Conservation (phyloP, 1,139 yeast species). For the Groenewaldozyma auringiensis region DNA sequence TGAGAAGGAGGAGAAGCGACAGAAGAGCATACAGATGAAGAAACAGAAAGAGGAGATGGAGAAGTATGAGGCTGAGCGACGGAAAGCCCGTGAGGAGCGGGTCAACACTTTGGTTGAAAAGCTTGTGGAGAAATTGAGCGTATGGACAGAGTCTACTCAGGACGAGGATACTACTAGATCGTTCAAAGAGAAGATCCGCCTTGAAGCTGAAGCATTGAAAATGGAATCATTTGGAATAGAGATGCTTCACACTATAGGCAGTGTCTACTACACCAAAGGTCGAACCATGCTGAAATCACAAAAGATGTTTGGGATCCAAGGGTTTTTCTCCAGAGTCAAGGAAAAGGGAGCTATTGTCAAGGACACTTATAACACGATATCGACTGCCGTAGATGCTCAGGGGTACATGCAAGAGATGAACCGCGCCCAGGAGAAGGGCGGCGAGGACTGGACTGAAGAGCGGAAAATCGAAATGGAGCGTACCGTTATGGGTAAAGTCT, state of each 20-base stretch:
- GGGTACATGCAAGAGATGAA: conserved; percentile 67
- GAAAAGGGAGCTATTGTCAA: conserved; percentile 82
- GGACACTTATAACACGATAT: conserved; percentile 79
- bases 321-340: conserved; percentile 73
- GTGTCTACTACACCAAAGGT: conserved; percentile 64
- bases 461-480: conserved; percentile 83
- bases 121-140: conserved; percentile 57
- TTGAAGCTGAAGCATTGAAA: conserved; percentile 82
- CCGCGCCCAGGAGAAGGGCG: conserved; percentile 41
- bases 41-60: conserved; percentile 57
- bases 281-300: conserved; percentile 56
- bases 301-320: conserved; percentile 73
- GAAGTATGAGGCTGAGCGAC: conserved; percentile 71
- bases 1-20: conserved; percentile 13
- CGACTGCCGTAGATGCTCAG: conserved; percentile 87
- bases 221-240: conserved; percentile 94
- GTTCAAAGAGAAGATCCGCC: conserved; percentile 60
- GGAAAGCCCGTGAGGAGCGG: conserved; percentile 62
- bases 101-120: conserved; percentile 57
- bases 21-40: conserved; percentile 30
- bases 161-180: conserved; percentile 58
- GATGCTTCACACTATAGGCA: conserved; percentile 79
- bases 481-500: conserved; percentile 76
- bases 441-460: conserved; percentile 63
- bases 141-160: conserved; percentile 80